Conservation (phyloP, 2,329 filamentous ascomycete genomes). For the Cordyceps militaris region DNA sequence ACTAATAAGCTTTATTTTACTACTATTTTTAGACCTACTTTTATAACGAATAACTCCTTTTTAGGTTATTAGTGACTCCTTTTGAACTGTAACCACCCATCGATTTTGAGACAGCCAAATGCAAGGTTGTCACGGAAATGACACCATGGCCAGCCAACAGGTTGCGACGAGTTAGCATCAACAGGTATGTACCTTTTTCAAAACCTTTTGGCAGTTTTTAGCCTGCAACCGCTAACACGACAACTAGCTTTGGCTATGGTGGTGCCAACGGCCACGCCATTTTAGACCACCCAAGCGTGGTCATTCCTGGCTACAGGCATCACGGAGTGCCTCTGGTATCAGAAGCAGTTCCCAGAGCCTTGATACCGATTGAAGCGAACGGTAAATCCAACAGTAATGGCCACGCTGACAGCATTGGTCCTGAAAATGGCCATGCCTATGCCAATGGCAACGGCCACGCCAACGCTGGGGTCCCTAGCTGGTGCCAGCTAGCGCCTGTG, state of each 20-base stretch:
- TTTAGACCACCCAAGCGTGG: neutral
- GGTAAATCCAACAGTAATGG: neutral
- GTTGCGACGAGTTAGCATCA: slow-evolving; percentile 8
- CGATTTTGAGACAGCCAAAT: slow-evolving; percentile 18
- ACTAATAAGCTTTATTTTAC: too few species aligned
- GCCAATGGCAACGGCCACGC: neutral
- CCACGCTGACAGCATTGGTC: neutral
- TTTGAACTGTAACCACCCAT: too few species aligned
- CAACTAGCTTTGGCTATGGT: neutral
- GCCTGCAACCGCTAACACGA: neutral
- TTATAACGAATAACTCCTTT: too few species aligned
- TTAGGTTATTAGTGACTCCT: too few species aligned
- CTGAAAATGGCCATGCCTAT: neutral
- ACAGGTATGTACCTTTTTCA: neutral
- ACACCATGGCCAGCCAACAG: slow-evolving; percentile 12
- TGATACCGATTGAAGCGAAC: neutral
- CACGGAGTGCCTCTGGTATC: neutral
- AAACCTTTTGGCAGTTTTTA: neutral
- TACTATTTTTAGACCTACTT: too few species aligned
- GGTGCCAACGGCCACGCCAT: neutral
- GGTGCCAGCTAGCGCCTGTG: neutral
- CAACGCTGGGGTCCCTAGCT: neutral
- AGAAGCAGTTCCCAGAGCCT: neutral
- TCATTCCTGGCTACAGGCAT: neutral
- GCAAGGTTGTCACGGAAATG: slow-evolving; percentile 19